phyloP scores from a whole-genome alignment of 1,139 yeast species.

The Suhomyces ambrosiae region DNA sequence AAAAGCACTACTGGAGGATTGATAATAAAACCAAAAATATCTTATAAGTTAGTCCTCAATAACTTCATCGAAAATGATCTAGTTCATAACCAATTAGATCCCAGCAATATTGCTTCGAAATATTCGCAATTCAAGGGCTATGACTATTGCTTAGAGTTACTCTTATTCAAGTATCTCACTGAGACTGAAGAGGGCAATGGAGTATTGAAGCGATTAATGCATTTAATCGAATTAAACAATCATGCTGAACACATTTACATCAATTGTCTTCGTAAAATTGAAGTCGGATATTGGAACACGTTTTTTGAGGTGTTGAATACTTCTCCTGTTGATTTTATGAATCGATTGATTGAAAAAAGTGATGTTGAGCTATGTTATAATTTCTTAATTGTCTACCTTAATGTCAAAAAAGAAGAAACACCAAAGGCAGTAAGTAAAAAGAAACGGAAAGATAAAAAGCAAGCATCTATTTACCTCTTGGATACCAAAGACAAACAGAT shows the following conservation, averaged over 20 bases:
- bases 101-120: conserved; percentile 22
- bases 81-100: conserved; percentile 22
- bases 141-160: conserved; percentile 42
- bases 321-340: conserved; percentile 45
- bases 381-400: conserved; percentile 45
- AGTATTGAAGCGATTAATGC: conserved; percentile 27
- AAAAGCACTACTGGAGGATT: conserved; percentile 21
- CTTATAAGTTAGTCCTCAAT: conserved; percentile 39
- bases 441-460: conserved; percentile 1
- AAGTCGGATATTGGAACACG: conserved; percentile 41
- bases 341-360: conserved; percentile 32
- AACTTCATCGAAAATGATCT: conserved; percentile 44
- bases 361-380: conserved; percentile 47
- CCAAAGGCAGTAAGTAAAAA: conserved; percentile 10
- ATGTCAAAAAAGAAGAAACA: conserved; percentile 38
- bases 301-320: conserved; percentile 39
- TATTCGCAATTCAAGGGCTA: conserved; percentile 36
- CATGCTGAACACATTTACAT: conserved; percentile 38
- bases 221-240: conserved; percentile 32
- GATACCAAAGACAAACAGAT: conserved; percentile 35
- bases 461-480: conserved; percentile 16
- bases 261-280: conserved; percentile 48
- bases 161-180: conserved; percentile 37
- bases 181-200: conserved; percentile 11
- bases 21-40: conserved; percentile 29